A percentile compares a stretch with the other conserved stretches of the same genome.
Evolutionary conservation across 73 alveolate genomes (phyloP).

Genomic region (Effrenium voratum): DNA sequence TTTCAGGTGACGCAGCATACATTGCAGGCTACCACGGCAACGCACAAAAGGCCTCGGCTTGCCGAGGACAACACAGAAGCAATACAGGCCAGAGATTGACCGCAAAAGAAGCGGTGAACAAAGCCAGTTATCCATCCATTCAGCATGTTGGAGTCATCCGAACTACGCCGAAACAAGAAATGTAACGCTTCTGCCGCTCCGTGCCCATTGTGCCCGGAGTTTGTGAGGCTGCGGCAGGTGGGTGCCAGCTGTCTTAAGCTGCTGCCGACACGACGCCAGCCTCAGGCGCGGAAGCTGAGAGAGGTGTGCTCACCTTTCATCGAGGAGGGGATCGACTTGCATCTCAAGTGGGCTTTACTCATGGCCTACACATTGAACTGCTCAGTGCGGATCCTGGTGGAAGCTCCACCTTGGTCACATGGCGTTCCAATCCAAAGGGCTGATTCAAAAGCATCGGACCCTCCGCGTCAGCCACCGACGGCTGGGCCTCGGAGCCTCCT

Average conservation of each 20-base stretch:
- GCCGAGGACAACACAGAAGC: no score
- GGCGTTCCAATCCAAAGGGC: neutral
- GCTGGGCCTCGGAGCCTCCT: neutral
- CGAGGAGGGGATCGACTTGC: neutral
- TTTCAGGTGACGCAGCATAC: conserved; percentile 26
- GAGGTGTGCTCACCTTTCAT: no score
- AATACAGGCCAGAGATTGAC: neutral
- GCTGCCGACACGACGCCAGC: conserved; percentile 1
- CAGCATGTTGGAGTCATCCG: neutral
- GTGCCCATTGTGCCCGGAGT: neutral
- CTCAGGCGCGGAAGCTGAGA: neutral
- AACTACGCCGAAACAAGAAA: neutral
- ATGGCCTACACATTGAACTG: neutral
- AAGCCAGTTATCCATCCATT: neutral
- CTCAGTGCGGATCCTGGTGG: neutral
- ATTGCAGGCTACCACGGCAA: conserved; percentile 49
- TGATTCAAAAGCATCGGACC: neutral
- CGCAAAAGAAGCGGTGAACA: neutral
- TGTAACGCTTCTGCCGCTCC: neutral
- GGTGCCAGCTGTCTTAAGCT: conserved; percentile 22
- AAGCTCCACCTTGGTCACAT: neutral
- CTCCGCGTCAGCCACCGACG: neutral
- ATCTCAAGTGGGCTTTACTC: neutral
- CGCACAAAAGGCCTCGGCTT: conserved; percentile 20
- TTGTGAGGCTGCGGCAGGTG: neutral